Conservation (phyloP, 2,329 filamentous ascomycete species). For the Trichothecium sympodiale region DNA sequence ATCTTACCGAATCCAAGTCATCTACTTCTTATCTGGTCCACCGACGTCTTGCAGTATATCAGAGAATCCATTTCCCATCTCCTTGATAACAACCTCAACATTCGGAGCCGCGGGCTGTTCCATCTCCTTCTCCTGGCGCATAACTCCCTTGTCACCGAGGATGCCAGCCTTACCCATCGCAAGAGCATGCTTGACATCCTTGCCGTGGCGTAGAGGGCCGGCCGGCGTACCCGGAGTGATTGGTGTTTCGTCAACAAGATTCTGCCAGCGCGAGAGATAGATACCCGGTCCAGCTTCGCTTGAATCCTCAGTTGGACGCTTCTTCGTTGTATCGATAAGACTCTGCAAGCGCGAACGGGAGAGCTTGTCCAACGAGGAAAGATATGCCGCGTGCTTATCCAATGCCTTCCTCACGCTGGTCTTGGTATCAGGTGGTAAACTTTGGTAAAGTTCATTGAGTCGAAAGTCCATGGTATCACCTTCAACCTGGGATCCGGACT, state of each 20-base stretch:
- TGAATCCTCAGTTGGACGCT: constrained; percentile 10
- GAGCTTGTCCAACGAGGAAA: constrained; percentile 39
- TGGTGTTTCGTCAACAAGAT: constrained; percentile 55
- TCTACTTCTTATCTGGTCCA: constrained; percentile 3
- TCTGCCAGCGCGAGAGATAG: constrained; percentile 63
- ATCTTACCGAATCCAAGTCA: background rate
- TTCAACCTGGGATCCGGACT: constrained; percentile 3
- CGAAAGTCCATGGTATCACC: constrained; percentile 23
- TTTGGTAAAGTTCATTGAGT: constrained; percentile 29
- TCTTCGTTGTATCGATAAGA: constrained; percentile 34
- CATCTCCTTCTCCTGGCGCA: constrained; percentile 19
- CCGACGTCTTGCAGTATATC: constrained; percentile 16
- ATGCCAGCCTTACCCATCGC: constrained; percentile 32
- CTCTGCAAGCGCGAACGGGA: constrained; percentile 44
- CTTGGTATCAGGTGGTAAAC: constrained; percentile 36
- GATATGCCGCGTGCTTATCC: constrained; percentile 50
- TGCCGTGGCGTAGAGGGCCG: constrained; percentile 42
- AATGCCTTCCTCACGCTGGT: constrained; percentile 36
- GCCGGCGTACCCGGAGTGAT: constrained; percentile 49
- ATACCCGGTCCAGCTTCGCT: constrained; percentile 54
- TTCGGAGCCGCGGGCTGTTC: constrained; percentile 25
- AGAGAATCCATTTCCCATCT: constrained; percentile 27
- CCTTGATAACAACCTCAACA: constrained; percentile 28
- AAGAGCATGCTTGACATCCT: constrained; percentile 34
- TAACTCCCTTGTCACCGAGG: constrained; percentile 9